Percentiles rank a stretch among this genome's conserved stretches.
These are phyloP conservation scores for Salix arbutifolia DNA, from an alignment of 345 rosid species.

Conservation along the genomic window DNA sequence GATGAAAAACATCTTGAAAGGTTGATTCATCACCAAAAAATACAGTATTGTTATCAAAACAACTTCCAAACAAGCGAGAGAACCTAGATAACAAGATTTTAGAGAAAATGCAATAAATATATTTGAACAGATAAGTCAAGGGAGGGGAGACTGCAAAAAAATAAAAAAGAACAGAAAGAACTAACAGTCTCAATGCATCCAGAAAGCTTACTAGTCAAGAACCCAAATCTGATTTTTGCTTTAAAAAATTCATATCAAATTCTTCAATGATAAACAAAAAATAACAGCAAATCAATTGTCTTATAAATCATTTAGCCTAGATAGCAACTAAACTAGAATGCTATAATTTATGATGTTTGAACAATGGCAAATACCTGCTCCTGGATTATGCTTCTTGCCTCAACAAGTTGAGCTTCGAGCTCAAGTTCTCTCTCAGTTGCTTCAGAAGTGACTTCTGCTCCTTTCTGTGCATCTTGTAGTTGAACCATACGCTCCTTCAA, in stretches of 20 bases:
- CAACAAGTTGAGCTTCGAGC: constrained; percentile 98
- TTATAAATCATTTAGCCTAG: background rate
- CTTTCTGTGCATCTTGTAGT: constrained; percentile 89
- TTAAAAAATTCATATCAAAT: no score
- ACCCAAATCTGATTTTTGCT: background rate
- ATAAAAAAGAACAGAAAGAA: background rate
- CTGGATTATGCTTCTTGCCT: constrained; percentile 96
- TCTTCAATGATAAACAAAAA: no score
- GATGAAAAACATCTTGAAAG: background rate
- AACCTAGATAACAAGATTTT: background rate
- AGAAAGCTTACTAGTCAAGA: background rate
- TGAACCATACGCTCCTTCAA: constrained; percentile 76
- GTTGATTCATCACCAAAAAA: background rate
- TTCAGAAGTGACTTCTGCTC: constrained; percentile 81
- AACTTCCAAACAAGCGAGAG: background rate
- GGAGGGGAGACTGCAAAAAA: background rate
- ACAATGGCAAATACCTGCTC: constrained; percentile 62
- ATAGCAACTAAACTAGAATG: background rate
- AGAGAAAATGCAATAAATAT: background rate
- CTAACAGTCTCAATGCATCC: background rate
- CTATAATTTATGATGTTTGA: background rate
- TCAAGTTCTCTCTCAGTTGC: constrained; percentile 97
- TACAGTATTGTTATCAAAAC: background rate
- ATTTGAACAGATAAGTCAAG: background rate
- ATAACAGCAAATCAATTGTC: background rate